These are phyloP conservation scores for Phylloporus scabripes DNA, from an alignment of 768 basidiomycete genomes.

Conservation along the genomic window DNA sequence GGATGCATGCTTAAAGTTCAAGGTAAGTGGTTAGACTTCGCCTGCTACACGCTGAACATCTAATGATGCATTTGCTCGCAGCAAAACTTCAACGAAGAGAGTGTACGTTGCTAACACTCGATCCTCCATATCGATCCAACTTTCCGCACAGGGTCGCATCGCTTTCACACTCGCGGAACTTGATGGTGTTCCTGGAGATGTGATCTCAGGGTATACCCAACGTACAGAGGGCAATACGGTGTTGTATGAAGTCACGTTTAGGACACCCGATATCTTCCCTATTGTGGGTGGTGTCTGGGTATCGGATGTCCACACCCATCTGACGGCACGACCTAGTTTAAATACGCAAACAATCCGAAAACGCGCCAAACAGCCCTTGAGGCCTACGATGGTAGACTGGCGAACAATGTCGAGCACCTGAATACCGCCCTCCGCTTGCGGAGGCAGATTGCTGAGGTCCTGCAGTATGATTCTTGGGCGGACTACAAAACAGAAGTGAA, in stretches of 20 bases:
- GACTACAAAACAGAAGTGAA: conserved; percentile 81
- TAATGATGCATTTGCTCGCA: conserved; percentile 20
- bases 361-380: conserved; percentile 65
- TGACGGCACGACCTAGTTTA: conserved; percentile 49
- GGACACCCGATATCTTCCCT: conserved; percentile 78
- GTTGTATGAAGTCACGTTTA: conserved; percentile 70
- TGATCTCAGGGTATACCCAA: conserved; percentile 71
- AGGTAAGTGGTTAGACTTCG: conserved; percentile 40
- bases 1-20: conserved; percentile 72
- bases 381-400: conserved; percentile 63
- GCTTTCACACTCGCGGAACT: conserved; percentile 69
- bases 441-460: conserved; percentile 57
- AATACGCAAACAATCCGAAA: conserved; percentile 66
- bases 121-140: neutral
- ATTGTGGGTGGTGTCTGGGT: conserved; percentile 40
- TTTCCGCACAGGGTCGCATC: conserved; percentile 46
- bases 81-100: conserved; percentile 92
- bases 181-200: conserved; percentile 75
- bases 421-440: conserved; percentile 65
- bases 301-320: neutral
- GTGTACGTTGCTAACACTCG: conserved; percentile 37
- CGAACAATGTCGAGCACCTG: conserved; percentile 65
- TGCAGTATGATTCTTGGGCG: conserved; percentile 78
- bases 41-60: neutral
- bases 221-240: conserved; percentile 53